Base-by-base conservation (phyloP, 1,284 basidiomycete species). In the Naganishia cerealis region DNA sequence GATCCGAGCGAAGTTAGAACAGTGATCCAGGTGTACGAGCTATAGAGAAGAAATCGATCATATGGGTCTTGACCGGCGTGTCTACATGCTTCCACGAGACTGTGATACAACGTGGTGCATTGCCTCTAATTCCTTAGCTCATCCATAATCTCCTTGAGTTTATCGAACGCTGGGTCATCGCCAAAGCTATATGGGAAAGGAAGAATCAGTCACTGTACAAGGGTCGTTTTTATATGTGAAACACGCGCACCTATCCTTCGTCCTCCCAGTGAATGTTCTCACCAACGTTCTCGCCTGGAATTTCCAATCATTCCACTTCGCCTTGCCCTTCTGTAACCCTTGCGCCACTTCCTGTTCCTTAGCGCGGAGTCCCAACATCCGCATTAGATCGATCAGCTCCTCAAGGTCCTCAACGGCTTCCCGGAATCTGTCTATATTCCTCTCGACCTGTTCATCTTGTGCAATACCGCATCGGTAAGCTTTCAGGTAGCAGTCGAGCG, bases 221-320 rank as follows among this genome's bases (percentile, higher is more conserved):
- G 3, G 61, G 13, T 46, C 26, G 3, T 24, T 50, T 10, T 36
- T 12, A 29, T 1, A 16, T 21, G 18, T 24, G 2, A 38, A 10
- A 16, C 5, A 3, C 18, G 80, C 80, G 76, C 68, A 81, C 77
- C 76, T 74, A 56, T 75, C 75, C 72, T 76, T 79, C n/a, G 84
- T 85, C 63, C 84, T 73, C 3, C 90, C 92, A 81, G 94, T 86
- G 78, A 97, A 98, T 52, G 88, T 90, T 76, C 94, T 84, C 65
- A 98, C 86, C 67, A 98, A 83, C 70, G 91, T 95, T 67, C 90
- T 85, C 48, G 89, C 92, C 80, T 95, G 92, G 77, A 91, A 86
- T 77, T 83, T 85, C 92, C 94, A 97, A 73, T 85, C 83, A 15
- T 79, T 80, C 73, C 81, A 79, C 69, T 82, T 82, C 21, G 70